Percentiles rank a stretch among this genome's conserved stretches.
Evolutionary conservation across 148 eudicot genomes (phyloP).

Genomic region (Beta vulgaris): DNA sequence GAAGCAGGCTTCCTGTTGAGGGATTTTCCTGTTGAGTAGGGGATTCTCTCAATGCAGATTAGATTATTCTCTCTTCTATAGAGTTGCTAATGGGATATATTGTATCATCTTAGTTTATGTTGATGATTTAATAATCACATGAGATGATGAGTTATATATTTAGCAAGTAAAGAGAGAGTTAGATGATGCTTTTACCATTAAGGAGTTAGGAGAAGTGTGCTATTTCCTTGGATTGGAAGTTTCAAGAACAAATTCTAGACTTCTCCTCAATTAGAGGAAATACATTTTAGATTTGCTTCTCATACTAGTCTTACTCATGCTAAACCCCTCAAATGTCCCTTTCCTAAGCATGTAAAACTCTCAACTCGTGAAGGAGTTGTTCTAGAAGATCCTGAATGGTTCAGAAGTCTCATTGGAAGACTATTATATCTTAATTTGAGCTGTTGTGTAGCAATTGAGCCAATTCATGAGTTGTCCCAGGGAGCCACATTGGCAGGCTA

Average conservation of each 20-base stretch:
- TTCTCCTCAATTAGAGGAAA: neutral
- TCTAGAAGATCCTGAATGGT: neutral
- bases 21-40: too few species aligned
- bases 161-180: rapidly evolving
- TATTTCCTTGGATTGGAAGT: neutral
- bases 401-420: too few species aligned
- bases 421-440: too few species aligned
- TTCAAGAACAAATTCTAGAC: neutral
- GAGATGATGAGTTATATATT: neutral
- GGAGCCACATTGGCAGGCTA: neutral
- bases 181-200: neutral
- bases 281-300: neutral
- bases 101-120: neutral
- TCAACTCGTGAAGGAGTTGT: neutral
- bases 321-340: neutral
- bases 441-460: neutral
- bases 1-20: neutral
- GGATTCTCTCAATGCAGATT: too few species aligned
- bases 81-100: neutral
- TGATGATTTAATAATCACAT: neutral
- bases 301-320: neutral
- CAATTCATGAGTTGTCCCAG: neutral
- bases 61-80: neutral
- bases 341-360: neutral
- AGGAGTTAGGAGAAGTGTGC: neutral